phyloP scores from a whole-genome alignment of 768 basidiomycete species.

The Neoboletus magnificus region DNA sequence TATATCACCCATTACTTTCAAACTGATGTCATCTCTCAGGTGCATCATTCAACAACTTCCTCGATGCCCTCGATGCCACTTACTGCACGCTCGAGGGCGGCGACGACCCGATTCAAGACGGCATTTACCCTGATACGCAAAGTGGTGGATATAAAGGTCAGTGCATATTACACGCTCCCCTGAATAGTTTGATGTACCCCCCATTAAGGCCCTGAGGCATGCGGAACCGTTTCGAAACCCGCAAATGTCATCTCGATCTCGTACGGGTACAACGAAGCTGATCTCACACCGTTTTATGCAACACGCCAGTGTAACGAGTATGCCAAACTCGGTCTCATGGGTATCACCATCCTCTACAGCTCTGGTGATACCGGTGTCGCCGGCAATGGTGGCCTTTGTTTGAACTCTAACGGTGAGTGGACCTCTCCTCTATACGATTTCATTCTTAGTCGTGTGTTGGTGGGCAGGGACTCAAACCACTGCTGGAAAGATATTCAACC shows the following conservation, averaged over 20 bases:
- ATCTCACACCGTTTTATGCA: slow-evolving; percentile 34
- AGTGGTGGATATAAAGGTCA: too few species aligned
- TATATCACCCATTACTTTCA: too few species aligned
- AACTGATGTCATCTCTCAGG: slow-evolving; percentile 8
- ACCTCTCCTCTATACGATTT: neutral
- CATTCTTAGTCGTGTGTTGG: neutral
- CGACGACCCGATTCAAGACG: too few species aligned
- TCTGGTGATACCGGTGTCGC: slow-evolving; percentile 48
- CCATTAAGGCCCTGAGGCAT: slow-evolving; percentile 34
- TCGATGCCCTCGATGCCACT: too few species aligned
- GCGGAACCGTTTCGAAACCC: slow-evolving; percentile 34
- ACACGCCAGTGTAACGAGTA: slow-evolving; percentile 45
- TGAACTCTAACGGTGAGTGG: slow-evolving; percentile 26
- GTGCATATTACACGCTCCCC: neutral
- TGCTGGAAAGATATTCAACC: slow-evolving; percentile 22
- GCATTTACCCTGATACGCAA: too few species aligned
- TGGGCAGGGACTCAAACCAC: slow-evolving; percentile 24
- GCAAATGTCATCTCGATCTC: slow-evolving; percentile 42
- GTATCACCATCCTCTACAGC: slow-evolving; percentile 43
- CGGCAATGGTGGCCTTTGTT: slow-evolving; percentile 31
- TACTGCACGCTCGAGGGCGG: slow-evolving; percentile 31
- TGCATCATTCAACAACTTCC: slow-evolving; percentile 32
- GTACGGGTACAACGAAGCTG: slow-evolving; percentile 37
- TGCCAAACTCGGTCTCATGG: slow-evolving; percentile 43
- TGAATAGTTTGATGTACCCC: too few species aligned